A percentile compares a stretch with the other conserved stretches of the same genome.
Evolutionary conservation across 2,329 filamentous ascomycete species (phyloP).

Genomic region (Ceratocystis cacaofunesta): DNA sequence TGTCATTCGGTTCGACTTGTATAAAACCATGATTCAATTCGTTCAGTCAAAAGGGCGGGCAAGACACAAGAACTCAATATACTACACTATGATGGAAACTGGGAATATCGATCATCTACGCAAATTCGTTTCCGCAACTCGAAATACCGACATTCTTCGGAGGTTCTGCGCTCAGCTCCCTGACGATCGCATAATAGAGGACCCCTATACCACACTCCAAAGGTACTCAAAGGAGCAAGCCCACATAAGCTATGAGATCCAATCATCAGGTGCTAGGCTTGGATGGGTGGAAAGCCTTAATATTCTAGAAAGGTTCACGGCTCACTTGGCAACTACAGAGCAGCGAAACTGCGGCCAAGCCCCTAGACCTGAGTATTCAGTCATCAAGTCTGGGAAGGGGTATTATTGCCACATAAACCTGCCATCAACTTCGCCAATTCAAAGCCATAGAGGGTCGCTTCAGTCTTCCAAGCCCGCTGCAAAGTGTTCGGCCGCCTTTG

Average conservation of each 20-base stretch:
- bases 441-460: conserved; percentile 46
- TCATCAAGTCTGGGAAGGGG: conserved; percentile 38
- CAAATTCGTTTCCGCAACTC: conserved; percentile 42
- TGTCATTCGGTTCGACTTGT: conserved; percentile 68
- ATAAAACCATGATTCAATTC: conserved; percentile 82
- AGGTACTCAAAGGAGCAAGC: conserved; percentile 8
- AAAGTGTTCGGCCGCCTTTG: conserved; percentile 79
- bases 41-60: conserved; percentile 85
- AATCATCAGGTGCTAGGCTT: conserved; percentile 57
- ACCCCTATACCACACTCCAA: not conserved
- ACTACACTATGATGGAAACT: conserved; percentile 68
- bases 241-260: conserved; percentile 44
- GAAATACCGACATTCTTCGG: conserved; percentile 50
- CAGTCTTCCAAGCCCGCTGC: conserved; percentile 59
- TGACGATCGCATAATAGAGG: conserved; percentile 40
- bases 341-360: conserved; percentile 29
- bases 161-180: conserved; percentile 62
- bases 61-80: conserved; percentile 60
- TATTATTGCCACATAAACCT: conserved; percentile 69
- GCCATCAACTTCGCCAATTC: conserved; percentile 59
- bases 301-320: conserved; percentile 58
- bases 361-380: conserved; percentile 42
- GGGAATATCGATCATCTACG: conserved; percentile 47
- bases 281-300: conserved; percentile 61
- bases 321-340: conserved; percentile 35